Conservation (phyloP, 495 filamentous ascomycete species). For the Corynascus novoguineensis region DNA sequence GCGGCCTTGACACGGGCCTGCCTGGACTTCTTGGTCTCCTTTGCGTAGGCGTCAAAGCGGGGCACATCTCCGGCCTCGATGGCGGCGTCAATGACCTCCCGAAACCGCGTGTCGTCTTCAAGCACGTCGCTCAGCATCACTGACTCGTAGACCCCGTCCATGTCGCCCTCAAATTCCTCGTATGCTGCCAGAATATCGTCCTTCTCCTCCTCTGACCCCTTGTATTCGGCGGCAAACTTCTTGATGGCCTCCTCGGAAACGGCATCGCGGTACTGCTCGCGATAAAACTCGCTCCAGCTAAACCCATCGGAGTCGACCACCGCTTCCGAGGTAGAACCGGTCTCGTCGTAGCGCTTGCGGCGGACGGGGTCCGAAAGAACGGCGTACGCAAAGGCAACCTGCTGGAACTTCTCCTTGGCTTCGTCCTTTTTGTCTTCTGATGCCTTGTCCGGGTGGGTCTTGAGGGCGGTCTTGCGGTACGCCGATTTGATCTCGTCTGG, state of each 20-base stretch:
- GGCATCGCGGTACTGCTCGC: conserved; percentile 67
- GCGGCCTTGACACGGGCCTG: conserved; percentile 60
- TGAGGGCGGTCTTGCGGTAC: conserved; percentile 82
- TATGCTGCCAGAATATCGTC: conserved; percentile 73
- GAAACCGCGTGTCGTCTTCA: conserved; percentile 83
- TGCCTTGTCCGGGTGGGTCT: conserved; percentile 89
- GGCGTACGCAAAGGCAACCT: conserved; percentile 87
- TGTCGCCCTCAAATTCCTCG: conserved; percentile 58
- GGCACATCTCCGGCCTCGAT: conserved; percentile 63
- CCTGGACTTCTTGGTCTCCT: conserved; percentile 62
- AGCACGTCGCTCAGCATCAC: conserved; percentile 82
- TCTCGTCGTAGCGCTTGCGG: conserved; percentile 78
- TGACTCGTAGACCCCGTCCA: conserved; percentile 68
- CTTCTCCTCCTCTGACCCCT: conserved; percentile 80
- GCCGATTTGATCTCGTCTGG: conserved; percentile 74
- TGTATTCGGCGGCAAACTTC: conserved; percentile 68
- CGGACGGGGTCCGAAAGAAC: conserved; percentile 76
- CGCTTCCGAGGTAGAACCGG: conserved; percentile 78
- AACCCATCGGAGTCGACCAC: conserved; percentile 68
- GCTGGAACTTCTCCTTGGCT: conserved; percentile 77
- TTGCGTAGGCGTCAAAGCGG: conserved; percentile 59
- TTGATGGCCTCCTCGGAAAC: conserved; percentile 64
- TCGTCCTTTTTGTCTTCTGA: conserved; percentile 53
- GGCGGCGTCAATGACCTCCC: conserved; percentile 72
- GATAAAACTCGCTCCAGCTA: conserved; percentile 85